A percentile compares a stretch with the other conserved stretches of the same genome.
phyloP scores from a whole-genome alignment of 2,329 filamentous ascomycete genomes.

The Aureobasidium namibiae region DNA sequence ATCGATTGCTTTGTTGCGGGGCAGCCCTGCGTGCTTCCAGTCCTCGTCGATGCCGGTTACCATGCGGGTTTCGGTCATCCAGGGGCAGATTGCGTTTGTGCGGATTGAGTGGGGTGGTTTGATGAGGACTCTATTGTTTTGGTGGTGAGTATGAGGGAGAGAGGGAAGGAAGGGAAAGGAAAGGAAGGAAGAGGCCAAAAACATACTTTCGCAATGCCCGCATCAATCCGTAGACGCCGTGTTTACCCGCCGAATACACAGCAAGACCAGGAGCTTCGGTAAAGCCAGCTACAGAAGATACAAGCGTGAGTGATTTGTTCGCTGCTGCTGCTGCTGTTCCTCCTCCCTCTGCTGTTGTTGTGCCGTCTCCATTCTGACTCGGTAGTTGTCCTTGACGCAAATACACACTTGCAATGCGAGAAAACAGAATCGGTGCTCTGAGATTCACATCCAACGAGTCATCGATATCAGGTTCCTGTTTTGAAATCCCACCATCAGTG shows the following conservation, averaged over 20 bases:
- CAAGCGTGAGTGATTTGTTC: constrained; percentile 36
- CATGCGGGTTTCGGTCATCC: constrained; percentile 35
- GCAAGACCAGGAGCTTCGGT: constrained; percentile 40
- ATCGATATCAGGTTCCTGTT: constrained; percentile 23
- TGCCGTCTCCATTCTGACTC: too few relatives aligned
- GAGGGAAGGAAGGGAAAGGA: neutral
- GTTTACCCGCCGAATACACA: constrained; percentile 42
- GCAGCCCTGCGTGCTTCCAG: constrained; percentile 32
- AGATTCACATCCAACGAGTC: constrained; percentile 42
- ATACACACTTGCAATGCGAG: constrained; percentile 43
- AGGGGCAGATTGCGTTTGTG: constrained; percentile 38
- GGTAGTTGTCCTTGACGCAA: too few relatives aligned
- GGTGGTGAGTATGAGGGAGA: too few relatives aligned
- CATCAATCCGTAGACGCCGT: constrained; percentile 44
- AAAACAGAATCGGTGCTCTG: constrained; percentile 39
- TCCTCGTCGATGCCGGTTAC: constrained; percentile 28
- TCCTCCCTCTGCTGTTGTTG: constrained; percentile 27
- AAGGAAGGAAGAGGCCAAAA: too few relatives aligned
- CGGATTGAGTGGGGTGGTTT: constrained; percentile 27
- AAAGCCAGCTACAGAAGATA: constrained; percentile 42
- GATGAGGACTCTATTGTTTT: constrained; percentile 24
- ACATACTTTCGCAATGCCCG: constrained; percentile 34
- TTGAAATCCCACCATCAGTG: neutral
- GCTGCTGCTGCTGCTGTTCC: constrained; percentile 16
- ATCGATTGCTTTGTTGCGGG: constrained; percentile 32